Percentiles rank a stretch among this genome's conserved stretches.
Evolutionary conservation across 1,284 basidiomycete species (phyloP).

Genomic region (Irpex rosettiformis): DNA sequence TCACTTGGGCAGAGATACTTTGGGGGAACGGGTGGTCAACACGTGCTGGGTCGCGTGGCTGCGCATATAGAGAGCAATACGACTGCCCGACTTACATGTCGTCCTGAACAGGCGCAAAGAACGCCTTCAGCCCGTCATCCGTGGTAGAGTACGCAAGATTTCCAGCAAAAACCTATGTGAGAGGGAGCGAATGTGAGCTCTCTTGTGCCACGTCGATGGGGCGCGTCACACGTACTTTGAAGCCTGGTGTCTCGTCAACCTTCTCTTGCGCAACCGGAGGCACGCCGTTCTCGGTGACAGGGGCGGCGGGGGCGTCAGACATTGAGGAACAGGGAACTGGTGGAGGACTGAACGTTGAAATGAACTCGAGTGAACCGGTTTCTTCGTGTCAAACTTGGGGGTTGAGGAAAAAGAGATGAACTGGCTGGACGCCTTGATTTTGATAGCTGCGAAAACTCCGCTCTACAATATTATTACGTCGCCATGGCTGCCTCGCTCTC

Average conservation of each 20-base stretch:
- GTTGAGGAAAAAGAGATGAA: slow-evolving; percentile 53
- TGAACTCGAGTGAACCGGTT: slow-evolving; percentile 76
- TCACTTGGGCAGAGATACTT: slow-evolving; percentile 59
- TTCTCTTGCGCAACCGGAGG: slow-evolving; percentile 68
- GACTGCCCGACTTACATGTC: slow-evolving; percentile 78
- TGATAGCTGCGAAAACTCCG: slow-evolving; percentile 31
- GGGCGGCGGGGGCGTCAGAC: slow-evolving; percentile 84
- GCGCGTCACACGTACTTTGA: slow-evolving; percentile 52
- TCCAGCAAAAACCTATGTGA: slow-evolving; percentile 74
- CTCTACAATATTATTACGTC: slow-evolving; percentile 29
- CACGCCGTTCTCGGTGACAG: slow-evolving; percentile 75
- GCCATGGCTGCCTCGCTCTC: slow-evolving; percentile 24
- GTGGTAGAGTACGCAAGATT: slow-evolving; percentile 86
- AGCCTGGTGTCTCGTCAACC: slow-evolving; percentile 66
- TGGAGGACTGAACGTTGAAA: slow-evolving; percentile 42
- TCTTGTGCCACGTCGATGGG: slow-evolving; percentile 28
- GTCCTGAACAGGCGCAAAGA: slow-evolving; percentile 78
- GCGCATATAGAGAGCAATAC: slow-evolving; percentile 13
- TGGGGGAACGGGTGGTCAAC: slow-evolving; percentile 12
- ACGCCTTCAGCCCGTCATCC: slow-evolving; percentile 86
- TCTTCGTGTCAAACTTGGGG: slow-evolving; percentile 76
- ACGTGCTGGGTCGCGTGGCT: slow-evolving; percentile 12
- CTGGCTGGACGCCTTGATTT: slow-evolving; percentile 30
- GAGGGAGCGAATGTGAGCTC: slow-evolving; percentile 13
- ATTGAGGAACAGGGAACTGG: slow-evolving; percentile 53